These are phyloP conservation scores for Populus pruinosa DNA, from an alignment of 345 rosid genomes.

Conservation along the genomic window DNA sequence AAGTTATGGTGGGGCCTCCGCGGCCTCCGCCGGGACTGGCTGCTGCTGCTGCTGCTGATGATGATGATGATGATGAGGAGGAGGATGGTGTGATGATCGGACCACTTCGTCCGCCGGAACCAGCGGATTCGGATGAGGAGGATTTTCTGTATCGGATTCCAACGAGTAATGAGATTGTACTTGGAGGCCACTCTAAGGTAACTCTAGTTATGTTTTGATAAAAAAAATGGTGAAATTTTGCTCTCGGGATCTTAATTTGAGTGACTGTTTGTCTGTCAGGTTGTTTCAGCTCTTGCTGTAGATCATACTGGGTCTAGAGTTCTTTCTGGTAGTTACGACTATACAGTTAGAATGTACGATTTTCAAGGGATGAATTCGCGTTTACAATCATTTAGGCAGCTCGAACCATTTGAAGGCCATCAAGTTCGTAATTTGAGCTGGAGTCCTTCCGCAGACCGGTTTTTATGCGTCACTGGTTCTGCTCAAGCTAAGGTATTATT, in stretches of 20 bases:
- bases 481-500: conserved; percentile 89
- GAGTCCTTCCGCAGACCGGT: conserved; percentile 88
- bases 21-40: conserved; percentile 30
- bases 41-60: background rate
- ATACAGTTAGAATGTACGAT: conserved; percentile 82
- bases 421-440: conserved; percentile 93
- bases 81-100: conserved; percentile 31
- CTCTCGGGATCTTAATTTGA: background rate
- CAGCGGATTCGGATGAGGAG: conserved; percentile 44
- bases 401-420: conserved; percentile 92
- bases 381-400: conserved; percentile 83
- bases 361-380: conserved; percentile 97
- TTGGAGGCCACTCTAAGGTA: conserved; percentile 88
- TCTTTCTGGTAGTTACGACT: conserved; percentile 92
- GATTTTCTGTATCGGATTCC: conserved; percentile 66
- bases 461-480: conserved; percentile 87
- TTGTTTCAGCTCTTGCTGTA: conserved; percentile 80
- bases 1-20: conserved; percentile 58
- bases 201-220: background rate
- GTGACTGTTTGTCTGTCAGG: conserved; percentile 33
- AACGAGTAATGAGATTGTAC: conserved; percentile 78
- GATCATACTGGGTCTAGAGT: conserved; percentile 92
- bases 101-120: conserved; percentile 24
- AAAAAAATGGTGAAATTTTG: background rate
- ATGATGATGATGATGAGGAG: conserved; percentile 6